Percentiles rank a stretch among this genome's conserved stretches.
Conservation (phyloP, 2,329 filamentous ascomycete genomes). For the Fonsecaea multimorphosa region DNA sequence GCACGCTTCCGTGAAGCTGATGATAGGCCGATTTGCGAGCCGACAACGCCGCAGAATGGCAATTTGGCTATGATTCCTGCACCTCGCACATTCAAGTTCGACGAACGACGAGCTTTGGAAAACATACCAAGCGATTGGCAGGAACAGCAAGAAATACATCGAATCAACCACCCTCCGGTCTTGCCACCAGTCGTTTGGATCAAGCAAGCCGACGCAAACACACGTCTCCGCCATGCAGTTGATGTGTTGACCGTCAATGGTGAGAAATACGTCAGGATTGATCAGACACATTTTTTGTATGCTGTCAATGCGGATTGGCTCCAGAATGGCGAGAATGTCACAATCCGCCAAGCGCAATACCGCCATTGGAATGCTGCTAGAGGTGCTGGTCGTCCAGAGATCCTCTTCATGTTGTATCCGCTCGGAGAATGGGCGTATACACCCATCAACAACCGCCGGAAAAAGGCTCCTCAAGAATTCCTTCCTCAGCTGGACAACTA, state of each 20-base stretch:
- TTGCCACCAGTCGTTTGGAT: constrained; percentile 22
- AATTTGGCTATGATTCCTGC: background rate
- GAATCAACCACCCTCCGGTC: background rate
- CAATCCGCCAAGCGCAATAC: constrained; percentile 7
- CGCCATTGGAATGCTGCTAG: constrained; percentile 9
- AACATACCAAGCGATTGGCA: background rate
- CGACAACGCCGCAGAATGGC: background rate
- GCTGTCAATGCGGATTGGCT: constrained; percentile 20
- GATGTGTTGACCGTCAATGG: constrained; percentile 21
- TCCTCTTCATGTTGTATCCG: constrained; percentile 24
- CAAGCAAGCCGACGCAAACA: constrained; percentile 10
- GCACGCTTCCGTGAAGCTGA: background rate
- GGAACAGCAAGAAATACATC: background rate
- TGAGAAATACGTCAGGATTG: constrained; percentile 15
- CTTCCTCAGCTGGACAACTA: constrained; percentile 21
- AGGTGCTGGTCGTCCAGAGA: constrained; percentile 10
- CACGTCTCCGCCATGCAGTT: constrained; percentile 15
- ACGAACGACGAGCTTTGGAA: background rate
- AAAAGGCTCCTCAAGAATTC: constrained; percentile 23
- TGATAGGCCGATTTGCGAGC: background rate
- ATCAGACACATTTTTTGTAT: constrained; percentile 12
- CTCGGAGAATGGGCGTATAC: constrained; percentile 22
- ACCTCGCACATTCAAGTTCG: background rate
- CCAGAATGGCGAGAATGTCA: constrained; percentile 13
- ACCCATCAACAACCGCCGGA: constrained; percentile 15